Base-by-base conservation (phyloP, 1,284 basidiomycete species). In the Leccinum variabile region DNA sequence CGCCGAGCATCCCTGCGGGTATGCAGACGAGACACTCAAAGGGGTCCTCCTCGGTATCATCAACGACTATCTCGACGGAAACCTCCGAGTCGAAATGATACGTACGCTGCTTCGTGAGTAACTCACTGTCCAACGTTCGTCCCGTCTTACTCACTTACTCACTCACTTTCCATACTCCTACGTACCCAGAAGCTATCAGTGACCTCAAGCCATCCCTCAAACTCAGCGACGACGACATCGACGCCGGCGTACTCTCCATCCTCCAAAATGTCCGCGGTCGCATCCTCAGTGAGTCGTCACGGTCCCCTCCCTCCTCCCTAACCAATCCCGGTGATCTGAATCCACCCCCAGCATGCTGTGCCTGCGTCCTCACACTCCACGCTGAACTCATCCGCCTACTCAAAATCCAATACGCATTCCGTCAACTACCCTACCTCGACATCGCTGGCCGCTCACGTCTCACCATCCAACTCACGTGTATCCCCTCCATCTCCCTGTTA, bases 51-150 rank as follows among this genome's bases (percentile, higher is more conserved):
- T 92, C 54, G 84, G 86, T 35, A 86, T 92, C 9, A 85, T 94
- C 69, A 88, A 86, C 68, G 92, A 95, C 69, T 92, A 94, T 67
- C 75, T 94, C 59, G 88, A 93, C 63, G 92, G 92, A 7, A 92
- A 94, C 74, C 79, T 94, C 41, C 22, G 22, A 22, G 22, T 22
- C 22, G 90, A 94, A 72, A 85, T 92, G 73, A 87, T 94, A 68
- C 83, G 88, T 63, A 86, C 85, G 1, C 75, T 93, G 37, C 81
- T 94, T 46, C 85, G 89, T 90, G 68, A 65, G 87, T 81, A n/a
- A 53, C 16, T 1, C 22, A 33, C 14, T 18, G 53, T 18, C 10
- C 3, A 9, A 22, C 9, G 16, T 39, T 55, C 30, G 11, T 33
- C 37, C n/a, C 1, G 14, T 13, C 25, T 10, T 5, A 25, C 56